phyloP scores from a whole-genome alignment of 2,329 filamentous ascomycete genomes.

The Talaromyces piceae region DNA sequence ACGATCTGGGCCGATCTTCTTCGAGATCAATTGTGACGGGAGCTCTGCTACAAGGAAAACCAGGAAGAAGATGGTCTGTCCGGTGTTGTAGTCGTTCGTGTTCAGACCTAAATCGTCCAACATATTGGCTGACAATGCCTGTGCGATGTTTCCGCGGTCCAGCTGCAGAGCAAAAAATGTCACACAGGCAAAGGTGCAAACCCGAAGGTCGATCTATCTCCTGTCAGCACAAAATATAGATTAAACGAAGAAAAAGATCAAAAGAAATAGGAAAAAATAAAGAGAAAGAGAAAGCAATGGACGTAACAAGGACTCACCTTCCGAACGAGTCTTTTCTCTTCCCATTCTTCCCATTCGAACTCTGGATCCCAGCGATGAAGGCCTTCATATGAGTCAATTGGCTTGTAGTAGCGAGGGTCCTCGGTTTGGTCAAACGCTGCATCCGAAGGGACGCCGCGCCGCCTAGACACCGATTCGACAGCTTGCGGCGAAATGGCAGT shows the following conservation, averaged over 20 bases:
- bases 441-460: constrained; percentile 13
- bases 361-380: constrained; percentile 43
- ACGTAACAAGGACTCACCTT: constrained; percentile 30
- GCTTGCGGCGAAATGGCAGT: constrained; percentile 2
- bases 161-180: constrained; percentile 60
- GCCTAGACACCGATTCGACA: constrained; percentile 1
- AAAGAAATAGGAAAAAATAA: background rate
- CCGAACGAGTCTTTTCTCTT: constrained; percentile 34
- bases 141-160: constrained; percentile 55
- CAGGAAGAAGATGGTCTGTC: constrained; percentile 34
- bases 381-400: constrained; percentile 40
- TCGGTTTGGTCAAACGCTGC: constrained; percentile 29
- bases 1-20: constrained; percentile 46
- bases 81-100: constrained; percentile 40
- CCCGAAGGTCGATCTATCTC: constrained; percentile 32
- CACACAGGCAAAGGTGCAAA: constrained; percentile 42
- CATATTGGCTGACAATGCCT: constrained; percentile 56
- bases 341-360: constrained; percentile 38
- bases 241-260: too few relatives aligned
- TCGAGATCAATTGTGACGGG: constrained; percentile 49
- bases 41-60: constrained; percentile 41
- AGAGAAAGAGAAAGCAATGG: background rate
- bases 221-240: too few relatives aligned
- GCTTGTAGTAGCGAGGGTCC: constrained; percentile 31
- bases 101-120: constrained; percentile 44